Percentiles rank a stretch among this genome's conserved stretches.
Conservation (phyloP, 2,329 filamentous ascomycete species). For the Davidsoniella australis region DNA sequence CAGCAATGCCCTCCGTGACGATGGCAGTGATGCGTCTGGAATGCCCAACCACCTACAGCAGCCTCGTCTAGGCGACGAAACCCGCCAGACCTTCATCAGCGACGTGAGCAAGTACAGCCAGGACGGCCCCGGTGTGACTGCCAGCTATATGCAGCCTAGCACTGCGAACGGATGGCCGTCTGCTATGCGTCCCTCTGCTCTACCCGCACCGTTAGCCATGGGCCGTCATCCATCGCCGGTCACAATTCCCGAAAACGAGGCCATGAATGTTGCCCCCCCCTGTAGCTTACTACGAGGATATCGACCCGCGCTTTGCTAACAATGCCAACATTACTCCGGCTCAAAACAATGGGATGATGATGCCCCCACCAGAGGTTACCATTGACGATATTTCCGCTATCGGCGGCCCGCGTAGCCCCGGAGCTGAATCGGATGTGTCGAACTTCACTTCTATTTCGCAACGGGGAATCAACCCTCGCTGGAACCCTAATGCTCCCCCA, state of each 20-base stretch:
- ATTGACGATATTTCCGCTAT: constrained; percentile 43
- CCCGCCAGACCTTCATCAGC: constrained; percentile 32
- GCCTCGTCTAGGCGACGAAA: constrained; percentile 16
- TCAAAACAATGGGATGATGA: constrained; percentile 2
- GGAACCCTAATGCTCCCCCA: constrained; percentile 42
- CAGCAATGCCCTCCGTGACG: constrained; percentile 32
- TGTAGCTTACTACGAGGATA: constrained; percentile 72
- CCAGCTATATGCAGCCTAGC: neutral
- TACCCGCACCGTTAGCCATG: constrained; percentile 22
- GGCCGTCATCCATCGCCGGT: neutral
- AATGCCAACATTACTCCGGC: constrained; percentile 14
- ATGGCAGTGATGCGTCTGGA: constrained; percentile 54
- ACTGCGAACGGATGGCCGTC: constrained; percentile 13
- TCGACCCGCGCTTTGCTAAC: constrained; percentile 66
- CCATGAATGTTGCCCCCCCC: constrained; percentile 15
- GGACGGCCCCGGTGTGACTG: constrained; percentile 23
- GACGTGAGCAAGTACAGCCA: constrained; percentile 57
- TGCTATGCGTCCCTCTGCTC: constrained; percentile 22
- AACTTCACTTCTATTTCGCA: constrained; percentile 86
- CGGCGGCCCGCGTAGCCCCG: constrained; percentile 45
- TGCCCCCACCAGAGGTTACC: constrained; percentile 23
- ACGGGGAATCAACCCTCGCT: constrained; percentile 72
- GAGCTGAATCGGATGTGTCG: constrained; percentile 56
- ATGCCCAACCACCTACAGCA: constrained; percentile 56
- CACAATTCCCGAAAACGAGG: constrained; percentile 2